Conservation (phyloP, 345 rosid genomes). For the Rhizophora mangle region DNA sequence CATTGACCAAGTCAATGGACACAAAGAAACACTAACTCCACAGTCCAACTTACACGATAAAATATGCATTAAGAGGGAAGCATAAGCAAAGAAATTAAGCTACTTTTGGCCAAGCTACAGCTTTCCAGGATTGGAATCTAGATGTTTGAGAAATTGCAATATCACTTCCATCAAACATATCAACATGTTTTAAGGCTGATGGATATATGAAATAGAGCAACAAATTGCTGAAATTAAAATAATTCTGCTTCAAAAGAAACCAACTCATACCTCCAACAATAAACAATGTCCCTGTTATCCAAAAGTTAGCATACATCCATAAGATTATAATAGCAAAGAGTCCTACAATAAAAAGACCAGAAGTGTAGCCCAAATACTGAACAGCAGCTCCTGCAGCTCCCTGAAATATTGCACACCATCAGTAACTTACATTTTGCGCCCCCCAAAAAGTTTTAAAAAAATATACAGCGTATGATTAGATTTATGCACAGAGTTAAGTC, state of each 20-base stretch:
- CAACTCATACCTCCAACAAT: slow-evolving; percentile 80
- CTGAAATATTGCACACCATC: slow-evolving; percentile 42
- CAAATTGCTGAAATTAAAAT: slow-evolving; percentile 3
- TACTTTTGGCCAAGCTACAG: background rate
- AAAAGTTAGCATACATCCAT: slow-evolving; percentile 99
- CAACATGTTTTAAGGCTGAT: background rate
- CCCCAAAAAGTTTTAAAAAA: no score
- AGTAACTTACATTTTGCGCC: background rate
- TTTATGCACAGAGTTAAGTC: background rate
- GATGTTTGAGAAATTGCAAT: background rate
- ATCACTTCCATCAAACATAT: background rate
- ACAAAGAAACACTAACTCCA: no score
- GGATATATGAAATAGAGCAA: background rate
- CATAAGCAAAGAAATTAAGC: no score
- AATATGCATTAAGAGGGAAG: no score
- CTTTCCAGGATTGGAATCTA: background rate
- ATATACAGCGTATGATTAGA: background rate
- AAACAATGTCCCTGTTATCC: slow-evolving; percentile 92
- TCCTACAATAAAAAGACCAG: slow-evolving; percentile 93
- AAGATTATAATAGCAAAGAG: slow-evolving; percentile 73
- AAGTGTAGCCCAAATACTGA: slow-evolving; percentile 81
- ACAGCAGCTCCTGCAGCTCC: slow-evolving; percentile 88
- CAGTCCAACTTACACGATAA: no score
- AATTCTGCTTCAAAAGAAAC: slow-evolving; percentile 5
- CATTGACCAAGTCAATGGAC: no score